phyloP scores from a whole-genome alignment of 1,139 yeast genomes.

The Entelexis paramagnoliae region DNA sequence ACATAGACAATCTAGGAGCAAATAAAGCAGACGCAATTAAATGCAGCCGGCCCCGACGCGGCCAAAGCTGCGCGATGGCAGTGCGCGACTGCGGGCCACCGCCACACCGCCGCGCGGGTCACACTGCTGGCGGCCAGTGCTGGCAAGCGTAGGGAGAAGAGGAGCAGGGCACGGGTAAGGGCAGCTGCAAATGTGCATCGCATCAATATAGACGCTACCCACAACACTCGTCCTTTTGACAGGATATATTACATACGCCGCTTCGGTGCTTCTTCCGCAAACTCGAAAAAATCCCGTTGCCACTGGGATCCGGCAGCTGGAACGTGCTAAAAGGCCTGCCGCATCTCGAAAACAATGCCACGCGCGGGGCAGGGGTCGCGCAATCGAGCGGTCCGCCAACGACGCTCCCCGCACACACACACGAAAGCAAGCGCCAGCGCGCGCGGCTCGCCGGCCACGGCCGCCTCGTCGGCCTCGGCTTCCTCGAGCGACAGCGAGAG shows the following conservation, averaged over 20 bases:
- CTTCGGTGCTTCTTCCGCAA: neutral
- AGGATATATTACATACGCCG: constrained; percentile 14
- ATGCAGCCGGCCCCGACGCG: too few species aligned
- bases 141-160: neutral
- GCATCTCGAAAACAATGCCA: constrained; percentile 5
- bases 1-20: too few species aligned
- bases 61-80: too few species aligned
- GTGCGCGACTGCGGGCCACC: too few species aligned
- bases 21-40: too few species aligned
- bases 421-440: neutral
- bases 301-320: neutral
- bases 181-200: constrained; percentile 11
- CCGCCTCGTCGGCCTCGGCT: neutral
- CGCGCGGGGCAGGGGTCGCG: constrained; percentile 21
- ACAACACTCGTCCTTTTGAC: neutral
- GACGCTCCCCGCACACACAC: constrained; percentile 2
- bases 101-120: too few species aligned
- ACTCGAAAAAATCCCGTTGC: neutral
- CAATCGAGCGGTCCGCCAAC: constrained; percentile 1
- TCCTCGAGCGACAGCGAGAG: constrained; percentile 1
- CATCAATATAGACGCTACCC: constrained; percentile 11
- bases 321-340: neutral
- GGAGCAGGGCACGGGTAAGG: constrained; percentile 1
- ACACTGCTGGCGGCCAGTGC: neutral
- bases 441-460: neutral